A percentile compares a stretch with the other conserved stretches of the same genome.
phyloP scores from a whole-genome alignment of 2,329 filamentous ascomycete genomes.

The Ophiocordyceps robertsii region DNA sequence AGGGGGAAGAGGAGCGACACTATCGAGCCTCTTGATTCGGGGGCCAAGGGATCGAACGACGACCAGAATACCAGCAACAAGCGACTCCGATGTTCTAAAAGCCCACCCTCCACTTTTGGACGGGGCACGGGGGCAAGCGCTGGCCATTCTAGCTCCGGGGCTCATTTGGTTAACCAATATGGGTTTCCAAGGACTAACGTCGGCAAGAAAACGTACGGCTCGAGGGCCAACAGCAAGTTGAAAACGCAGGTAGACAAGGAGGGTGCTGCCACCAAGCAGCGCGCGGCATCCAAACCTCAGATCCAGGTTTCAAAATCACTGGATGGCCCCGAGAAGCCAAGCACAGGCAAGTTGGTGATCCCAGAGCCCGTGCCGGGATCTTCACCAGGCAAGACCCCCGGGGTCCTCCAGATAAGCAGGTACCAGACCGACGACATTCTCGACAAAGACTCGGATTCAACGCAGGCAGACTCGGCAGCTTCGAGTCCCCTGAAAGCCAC shows the following conservation, averaged over 20 bases:
- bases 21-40: not conserved
- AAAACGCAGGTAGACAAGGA: conserved; percentile 8
- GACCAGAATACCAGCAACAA: conserved; percentile 1
- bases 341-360: not conserved
- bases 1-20: conserved; percentile 1
- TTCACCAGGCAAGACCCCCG: not conserved
- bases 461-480: not conserved
- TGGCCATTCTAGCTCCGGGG: conserved; percentile 6
- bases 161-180: conserved; percentile 8
- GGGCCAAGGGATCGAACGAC: not conserved
- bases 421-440: not conserved
- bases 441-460: not conserved
- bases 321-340: conserved; percentile 3
- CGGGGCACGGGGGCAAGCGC: not conserved
- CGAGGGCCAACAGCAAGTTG: conserved; percentile 5
- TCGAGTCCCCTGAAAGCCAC: too few relatives aligned
- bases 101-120: not conserved
- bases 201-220: conserved; percentile 13
- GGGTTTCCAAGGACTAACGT: conserved; percentile 10
- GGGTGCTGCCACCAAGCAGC: not conserved
- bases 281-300: not conserved
- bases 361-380: not conserved
- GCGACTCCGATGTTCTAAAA: not conserved
- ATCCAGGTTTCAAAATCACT: conserved; percentile 1
- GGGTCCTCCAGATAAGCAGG: not conserved